Percentiles rank a stretch among this genome's conserved stretches.
Conservation (phyloP, 2,329 filamentous ascomycete species). For the Colletotrichum costaricense region DNA sequence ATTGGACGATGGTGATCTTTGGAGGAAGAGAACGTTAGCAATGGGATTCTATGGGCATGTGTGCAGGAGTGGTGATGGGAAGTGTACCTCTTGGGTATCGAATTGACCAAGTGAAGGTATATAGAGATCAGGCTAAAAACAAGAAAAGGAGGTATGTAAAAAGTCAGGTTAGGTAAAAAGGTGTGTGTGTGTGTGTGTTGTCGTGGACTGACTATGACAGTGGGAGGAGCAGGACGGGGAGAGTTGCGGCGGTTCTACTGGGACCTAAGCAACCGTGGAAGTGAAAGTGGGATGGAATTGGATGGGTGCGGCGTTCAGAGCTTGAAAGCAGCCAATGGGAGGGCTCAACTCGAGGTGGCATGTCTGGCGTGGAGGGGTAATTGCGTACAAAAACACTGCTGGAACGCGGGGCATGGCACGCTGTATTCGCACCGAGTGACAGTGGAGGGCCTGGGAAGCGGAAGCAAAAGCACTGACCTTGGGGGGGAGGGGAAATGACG, state of each 20-base stretch:
- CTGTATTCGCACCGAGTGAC: not conserved
- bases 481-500: constrained; percentile 4
- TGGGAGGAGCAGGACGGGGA: not conserved
- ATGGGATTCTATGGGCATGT: not conserved
- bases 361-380: constrained; percentile 35
- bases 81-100: not conserved
- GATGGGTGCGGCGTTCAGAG: constrained; percentile 14
- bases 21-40: not conserved
- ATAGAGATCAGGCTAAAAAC: not conserved
- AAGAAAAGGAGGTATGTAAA: not conserved
- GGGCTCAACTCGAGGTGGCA: constrained; percentile 14
- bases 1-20: not conserved
- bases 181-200: not conserved
- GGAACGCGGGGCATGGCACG: constrained; percentile 24
- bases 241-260: not conserved
- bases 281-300: not conserved
- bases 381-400: constrained; percentile 16
- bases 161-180: not conserved
- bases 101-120: not conserved
- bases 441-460: not conserved
- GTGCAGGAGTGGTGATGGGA: not conserved
- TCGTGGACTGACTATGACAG: constrained; percentile 25
- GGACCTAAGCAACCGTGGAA: constrained; percentile 3
- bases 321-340: constrained; percentile 23
- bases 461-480: constrained; percentile 24